A percentile compares a stretch with the other conserved stretches of the same genome.
phyloP scores from a whole-genome alignment of 257 asterid species.

The Gentiana dahurica region DNA sequence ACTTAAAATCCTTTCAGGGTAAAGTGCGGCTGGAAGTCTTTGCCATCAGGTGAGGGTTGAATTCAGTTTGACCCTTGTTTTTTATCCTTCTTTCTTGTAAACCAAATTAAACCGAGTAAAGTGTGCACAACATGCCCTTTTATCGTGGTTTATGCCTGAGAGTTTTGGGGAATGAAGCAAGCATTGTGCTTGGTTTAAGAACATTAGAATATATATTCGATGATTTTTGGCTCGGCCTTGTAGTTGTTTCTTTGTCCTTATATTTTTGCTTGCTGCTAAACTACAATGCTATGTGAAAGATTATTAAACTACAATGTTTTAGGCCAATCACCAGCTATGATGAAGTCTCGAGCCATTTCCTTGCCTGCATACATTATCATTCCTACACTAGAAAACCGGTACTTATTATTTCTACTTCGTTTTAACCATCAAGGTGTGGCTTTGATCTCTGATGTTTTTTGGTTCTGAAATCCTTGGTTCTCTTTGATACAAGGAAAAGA shows the following conservation, averaged over 20 bases:
- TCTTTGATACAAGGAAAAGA: constrained; percentile 17
- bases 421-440: not conserved
- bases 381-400: constrained; percentile 46
- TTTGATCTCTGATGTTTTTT: not conserved
- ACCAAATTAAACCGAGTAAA: not conserved
- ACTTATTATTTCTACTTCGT: not conserved
- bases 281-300: too few relatives aligned
- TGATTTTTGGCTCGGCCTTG: not conserved
- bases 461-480: not conserved
- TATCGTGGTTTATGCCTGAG: too few relatives aligned
- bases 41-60: constrained; percentile 56
- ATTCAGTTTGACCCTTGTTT: not conserved
- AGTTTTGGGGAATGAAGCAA: too few relatives aligned
- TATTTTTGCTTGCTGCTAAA: too few relatives aligned
- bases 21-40: constrained; percentile 51
- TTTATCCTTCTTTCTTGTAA: not conserved
- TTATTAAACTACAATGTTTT: constrained; percentile 5
- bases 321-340: constrained; percentile 68
- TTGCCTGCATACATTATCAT: constrained; percentile 62
- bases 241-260: too few relatives aligned
- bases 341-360: constrained; percentile 70
- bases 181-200: too few relatives aligned
- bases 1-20: constrained; percentile 46
- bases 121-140: too few relatives aligned
- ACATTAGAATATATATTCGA: too few relatives aligned